Conservation (phyloP, 2,329 filamentous ascomycete genomes). For the Colletotrichum higginsianum region DNA sequence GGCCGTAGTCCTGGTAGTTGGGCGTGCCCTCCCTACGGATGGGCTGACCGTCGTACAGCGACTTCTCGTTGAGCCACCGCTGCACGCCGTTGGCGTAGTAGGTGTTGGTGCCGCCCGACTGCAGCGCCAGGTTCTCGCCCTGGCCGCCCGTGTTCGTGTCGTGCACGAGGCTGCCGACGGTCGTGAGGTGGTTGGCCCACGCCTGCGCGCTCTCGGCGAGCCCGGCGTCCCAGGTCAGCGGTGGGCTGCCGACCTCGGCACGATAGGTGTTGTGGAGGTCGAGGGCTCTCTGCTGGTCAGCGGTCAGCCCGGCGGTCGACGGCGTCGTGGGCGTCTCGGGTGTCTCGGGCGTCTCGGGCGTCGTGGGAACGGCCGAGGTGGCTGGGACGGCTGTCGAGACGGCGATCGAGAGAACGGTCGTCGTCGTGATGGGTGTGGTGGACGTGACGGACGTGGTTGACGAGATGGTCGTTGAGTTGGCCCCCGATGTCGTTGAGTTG, state of each 20-base stretch:
- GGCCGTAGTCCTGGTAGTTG: slow-evolving; percentile 18
- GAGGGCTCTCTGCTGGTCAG: slow-evolving; percentile 15
- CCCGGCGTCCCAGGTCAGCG: slow-evolving; percentile 6
- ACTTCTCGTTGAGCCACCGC: slow-evolving; percentile 37
- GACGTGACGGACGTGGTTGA: background rate
- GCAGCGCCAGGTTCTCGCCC: slow-evolving; percentile 37
- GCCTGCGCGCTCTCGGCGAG: slow-evolving; percentile 7
- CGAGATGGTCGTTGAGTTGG: background rate
- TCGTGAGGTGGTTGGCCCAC: slow-evolving; percentile 16
- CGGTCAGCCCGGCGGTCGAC: background rate
- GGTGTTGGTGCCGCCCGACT: background rate
- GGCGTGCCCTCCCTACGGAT: background rate
- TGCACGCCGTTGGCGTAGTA: slow-evolving; percentile 19
- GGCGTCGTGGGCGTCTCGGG: too few relatives aligned
- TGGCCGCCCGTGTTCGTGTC: slow-evolving; percentile 6
- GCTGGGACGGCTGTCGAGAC: too few relatives aligned
- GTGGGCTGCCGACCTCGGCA: background rate
- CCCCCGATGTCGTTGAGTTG: background rate
- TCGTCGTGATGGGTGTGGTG: background rate
- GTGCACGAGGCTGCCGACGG: background rate
- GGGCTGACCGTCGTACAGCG: slow-evolving; percentile 13
- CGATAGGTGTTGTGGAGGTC: slow-evolving; percentile 14
- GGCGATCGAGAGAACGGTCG: background rate
- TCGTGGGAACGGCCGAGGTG: background rate
- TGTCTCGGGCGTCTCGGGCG: background rate